Evolutionary conservation across 1,139 yeast genomes (phyloP), one percentile per base, ranked within the genome.

Genomic region (Magnusiomyces sp.): DNA sequence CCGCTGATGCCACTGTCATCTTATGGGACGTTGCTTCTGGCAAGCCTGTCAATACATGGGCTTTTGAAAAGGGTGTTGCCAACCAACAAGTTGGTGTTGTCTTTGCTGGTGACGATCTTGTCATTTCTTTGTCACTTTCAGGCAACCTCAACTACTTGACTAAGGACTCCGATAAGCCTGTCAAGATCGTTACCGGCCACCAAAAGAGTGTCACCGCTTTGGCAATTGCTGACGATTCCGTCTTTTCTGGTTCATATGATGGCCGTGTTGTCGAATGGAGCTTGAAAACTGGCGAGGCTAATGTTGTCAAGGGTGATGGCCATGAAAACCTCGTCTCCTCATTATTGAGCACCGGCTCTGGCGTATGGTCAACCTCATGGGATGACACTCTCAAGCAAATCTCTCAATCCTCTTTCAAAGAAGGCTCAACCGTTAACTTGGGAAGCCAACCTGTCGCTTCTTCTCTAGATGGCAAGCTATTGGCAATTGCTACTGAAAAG

Each of bases 71-170:
- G 43, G 45, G 58, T 42, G 68, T 81, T 40, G 77, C 71, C 2
- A 77, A 79, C 63, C 97, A 92, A 62, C 85, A 86, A 58, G 82
- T 89, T 16, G 96, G 96, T 32, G 80, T 89, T 23, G 81, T 83
- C 2, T 81, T 81, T 45, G 75, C 90, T 13, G 74, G 75, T 9
- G 75, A 79, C 17, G 71, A 67, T 53, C 69, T 88, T 40, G 14
- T 41, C 20, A 70, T 89, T 29, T 81, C 95, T 0, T 71, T 90
- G 50, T 78, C 95, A 0, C 72, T 78, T 53, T 75, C 78, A 55
- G 98, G 98, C 14, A 75, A 81, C 55, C 68, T 92, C 59, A 80
- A 81, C 64, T 77, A 75, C 59, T 80, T 83, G 60, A 60, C 64
- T n/a, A 68, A 64, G 37, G 69, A 65, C 14, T 58, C 70, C 2